These are phyloP conservation scores for Hypoxylon perforatum DNA, from an alignment of 495 filamentous ascomycete genomes.

Conservation along the genomic window DNA sequence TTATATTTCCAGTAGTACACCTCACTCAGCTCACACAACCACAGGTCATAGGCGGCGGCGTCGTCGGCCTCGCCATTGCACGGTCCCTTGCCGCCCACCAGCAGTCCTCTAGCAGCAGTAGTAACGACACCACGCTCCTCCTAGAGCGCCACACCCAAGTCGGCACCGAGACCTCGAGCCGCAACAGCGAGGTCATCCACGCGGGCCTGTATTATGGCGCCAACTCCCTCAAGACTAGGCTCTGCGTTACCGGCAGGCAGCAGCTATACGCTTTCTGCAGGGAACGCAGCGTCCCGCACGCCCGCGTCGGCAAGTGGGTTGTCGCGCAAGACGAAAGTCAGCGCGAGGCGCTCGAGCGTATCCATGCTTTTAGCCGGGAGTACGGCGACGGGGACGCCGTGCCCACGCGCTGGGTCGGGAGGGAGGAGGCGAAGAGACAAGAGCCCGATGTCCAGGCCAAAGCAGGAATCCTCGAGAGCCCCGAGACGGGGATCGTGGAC, in stretches of 20 bases:
- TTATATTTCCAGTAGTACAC: too few relatives aligned
- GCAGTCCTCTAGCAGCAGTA: too few relatives aligned
- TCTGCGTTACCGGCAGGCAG: slow-evolving; percentile 81
- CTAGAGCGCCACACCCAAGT: slow-evolving; percentile 81
- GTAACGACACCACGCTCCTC: slow-evolving; percentile 67
- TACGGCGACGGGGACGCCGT: slow-evolving; percentile 74
- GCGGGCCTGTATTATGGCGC: slow-evolving; percentile 92
- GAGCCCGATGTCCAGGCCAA: slow-evolving; percentile 83
- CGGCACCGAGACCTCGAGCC: slow-evolving; percentile 90
- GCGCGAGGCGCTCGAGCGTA: slow-evolving; percentile 69
- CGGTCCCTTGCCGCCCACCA: slow-evolving; percentile 69
- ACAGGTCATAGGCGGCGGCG: slow-evolving; percentile 88
- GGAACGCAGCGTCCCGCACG: slow-evolving; percentile 72
- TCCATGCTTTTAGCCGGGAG: slow-evolving; percentile 59
- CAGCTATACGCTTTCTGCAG: slow-evolving; percentile 84
- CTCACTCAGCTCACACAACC: neutral
- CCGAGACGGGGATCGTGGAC: slow-evolving; percentile 90
- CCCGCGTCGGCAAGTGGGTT: slow-evolving; percentile 90
- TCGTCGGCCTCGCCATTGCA: slow-evolving; percentile 91
- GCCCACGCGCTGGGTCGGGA: slow-evolving; percentile 75
- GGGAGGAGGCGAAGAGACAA: slow-evolving; percentile 65
- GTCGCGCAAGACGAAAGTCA: slow-evolving; percentile 83
- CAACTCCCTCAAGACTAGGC: slow-evolving; percentile 78
- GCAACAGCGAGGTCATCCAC: slow-evolving; percentile 98
- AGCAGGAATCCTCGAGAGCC: slow-evolving; percentile 81